These are phyloP conservation scores for Globisporangium nunn DNA, from an alignment of 352 stramenopile genomes.

Conservation along the genomic window DNA sequence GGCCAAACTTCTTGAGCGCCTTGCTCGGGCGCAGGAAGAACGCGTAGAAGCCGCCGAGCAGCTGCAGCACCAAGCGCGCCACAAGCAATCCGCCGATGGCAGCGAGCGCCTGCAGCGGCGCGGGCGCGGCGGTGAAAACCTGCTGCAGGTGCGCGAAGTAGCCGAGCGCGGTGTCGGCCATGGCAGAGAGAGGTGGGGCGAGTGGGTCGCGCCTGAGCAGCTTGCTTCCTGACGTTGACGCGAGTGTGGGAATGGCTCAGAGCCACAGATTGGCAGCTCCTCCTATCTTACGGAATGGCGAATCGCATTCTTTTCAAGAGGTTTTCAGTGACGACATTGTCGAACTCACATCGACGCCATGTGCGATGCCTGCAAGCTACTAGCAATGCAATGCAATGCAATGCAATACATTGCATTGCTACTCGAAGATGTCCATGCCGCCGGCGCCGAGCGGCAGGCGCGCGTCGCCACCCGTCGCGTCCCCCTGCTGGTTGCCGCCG, in stretches of 20 bases:
- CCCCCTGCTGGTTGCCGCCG: slow-evolving; percentile 36
- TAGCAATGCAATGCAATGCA: no score
- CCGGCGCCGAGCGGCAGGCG: slow-evolving; percentile 21
- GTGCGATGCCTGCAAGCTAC: no score
- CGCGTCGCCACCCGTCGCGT: slow-evolving; percentile 17
- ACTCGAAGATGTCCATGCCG: slow-evolving; percentile 58
- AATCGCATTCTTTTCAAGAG: not conserved
- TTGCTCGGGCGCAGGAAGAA: slow-evolving; percentile 93
- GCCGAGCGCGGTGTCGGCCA: slow-evolving; percentile 8
- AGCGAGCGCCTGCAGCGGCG: slow-evolving; percentile 35
- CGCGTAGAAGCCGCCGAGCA: slow-evolving; percentile 49
- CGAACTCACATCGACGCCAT: not conserved
- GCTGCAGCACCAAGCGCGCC: slow-evolving; percentile 39
- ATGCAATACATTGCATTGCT: not conserved
- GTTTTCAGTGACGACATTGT: not conserved
- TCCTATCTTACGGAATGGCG: not conserved
- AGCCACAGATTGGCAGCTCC: not conserved
- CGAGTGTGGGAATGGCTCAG: slow-evolving; percentile 3
- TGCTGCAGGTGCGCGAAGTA: slow-evolving; percentile 22
- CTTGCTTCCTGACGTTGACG: not conserved
- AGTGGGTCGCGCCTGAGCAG: no score
- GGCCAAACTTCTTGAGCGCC: slow-evolving; percentile 91
- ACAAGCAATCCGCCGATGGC: slow-evolving; percentile 42
- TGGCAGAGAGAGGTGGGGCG: not conserved
- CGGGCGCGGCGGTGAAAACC: slow-evolving; percentile 23